phyloP scores from a whole-genome alignment of 2,329 filamentous ascomycete species.

The Talaromyces islandicus region DNA sequence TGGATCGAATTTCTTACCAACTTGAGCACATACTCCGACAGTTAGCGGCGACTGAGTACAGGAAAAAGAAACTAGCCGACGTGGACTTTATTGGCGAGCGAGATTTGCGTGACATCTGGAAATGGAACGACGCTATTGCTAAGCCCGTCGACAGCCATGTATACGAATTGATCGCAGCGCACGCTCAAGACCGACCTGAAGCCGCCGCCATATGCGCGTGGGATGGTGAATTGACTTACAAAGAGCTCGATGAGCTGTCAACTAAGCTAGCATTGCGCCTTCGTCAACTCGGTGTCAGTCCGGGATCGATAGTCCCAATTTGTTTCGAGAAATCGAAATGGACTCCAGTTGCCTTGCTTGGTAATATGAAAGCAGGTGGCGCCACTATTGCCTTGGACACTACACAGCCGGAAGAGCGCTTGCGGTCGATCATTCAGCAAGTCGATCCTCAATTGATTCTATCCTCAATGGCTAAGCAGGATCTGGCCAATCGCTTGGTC shows the following conservation, averaged over 20 bases:
- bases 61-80: background rate
- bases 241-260: slow-evolving; percentile 26
- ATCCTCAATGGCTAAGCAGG: background rate
- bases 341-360: slow-evolving; percentile 12
- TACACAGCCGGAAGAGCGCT: background rate
- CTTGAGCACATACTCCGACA: slow-evolving; percentile 5
- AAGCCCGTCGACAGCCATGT: background rate
- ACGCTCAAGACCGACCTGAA: slow-evolving; percentile 13
- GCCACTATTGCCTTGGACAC: slow-evolving; percentile 10
- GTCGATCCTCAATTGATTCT: slow-evolving; percentile 5
- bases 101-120: slow-evolving; percentile 1
- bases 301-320: slow-evolving; percentile 20
- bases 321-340: slow-evolving; percentile 15
- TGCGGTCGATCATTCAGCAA: background rate
- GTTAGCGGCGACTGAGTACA: background rate
- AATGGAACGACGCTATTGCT: background rate
- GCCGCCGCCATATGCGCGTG: slow-evolving; percentile 22
- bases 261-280: slow-evolving; percentile 25
- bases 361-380: slow-evolving; percentile 14
- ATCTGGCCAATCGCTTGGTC: background rate
- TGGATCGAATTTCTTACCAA: slow-evolving; percentile 1
- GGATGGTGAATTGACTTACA: slow-evolving; percentile 26
- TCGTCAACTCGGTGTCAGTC: slow-evolving; percentile 20
- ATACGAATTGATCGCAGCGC: background rate
- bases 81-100: background rate